Base-by-base conservation (phyloP, 2,329 filamentous ascomycete genomes). In the Xylaria multiplex region DNA sequence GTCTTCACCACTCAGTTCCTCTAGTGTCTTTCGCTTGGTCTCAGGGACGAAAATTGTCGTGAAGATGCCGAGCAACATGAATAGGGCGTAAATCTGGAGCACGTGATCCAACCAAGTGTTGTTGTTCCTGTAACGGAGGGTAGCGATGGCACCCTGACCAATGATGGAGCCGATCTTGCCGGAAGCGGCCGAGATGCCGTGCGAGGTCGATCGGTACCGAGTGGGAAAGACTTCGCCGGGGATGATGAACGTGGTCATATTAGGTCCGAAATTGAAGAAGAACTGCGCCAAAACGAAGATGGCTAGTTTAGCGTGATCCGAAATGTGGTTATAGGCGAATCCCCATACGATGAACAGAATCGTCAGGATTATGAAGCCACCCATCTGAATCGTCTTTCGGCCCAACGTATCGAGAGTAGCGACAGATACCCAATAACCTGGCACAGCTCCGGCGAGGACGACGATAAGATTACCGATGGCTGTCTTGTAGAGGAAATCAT, bases 401-500 rank as follows among this genome's bases (percentile, higher is more conserved):
- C 91, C 92, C 14, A 93, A 73, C 1, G 85, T 91, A 78, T 95
- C 91, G 63, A 93, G 87, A 1, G 87, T 88, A 1, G 88, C 88
- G 6, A 93, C 91, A 0, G 91, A 92, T 16, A 93, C 86, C 91
- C 91, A 94, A 82, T 94, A 94, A 14, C 92, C 92, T 0, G 92
- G 92, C 14, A 94, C 91, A 54, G 92, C 90, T 64, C 91, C 92
- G 3, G 92, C 91, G 65, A 91, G 88, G 71, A 93, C 89, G 57
- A 94, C 85, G 71, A 94, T 92, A 72, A 94, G 80, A 80, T 95
- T 93, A 9, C 92, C 92, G 22, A 93, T 85, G 56, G 91, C 90
- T 7, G 88, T 92, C 79, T 91, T 92, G 82, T 88, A 89, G 68
- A 93, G 84, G 76, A 83, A 84, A 70, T 92, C 78, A 80, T 93